Evolutionary conservation across 2,329 filamentous ascomycete genomes (phyloP).

Genomic region (Chaetomiaceae sp.): DNA sequence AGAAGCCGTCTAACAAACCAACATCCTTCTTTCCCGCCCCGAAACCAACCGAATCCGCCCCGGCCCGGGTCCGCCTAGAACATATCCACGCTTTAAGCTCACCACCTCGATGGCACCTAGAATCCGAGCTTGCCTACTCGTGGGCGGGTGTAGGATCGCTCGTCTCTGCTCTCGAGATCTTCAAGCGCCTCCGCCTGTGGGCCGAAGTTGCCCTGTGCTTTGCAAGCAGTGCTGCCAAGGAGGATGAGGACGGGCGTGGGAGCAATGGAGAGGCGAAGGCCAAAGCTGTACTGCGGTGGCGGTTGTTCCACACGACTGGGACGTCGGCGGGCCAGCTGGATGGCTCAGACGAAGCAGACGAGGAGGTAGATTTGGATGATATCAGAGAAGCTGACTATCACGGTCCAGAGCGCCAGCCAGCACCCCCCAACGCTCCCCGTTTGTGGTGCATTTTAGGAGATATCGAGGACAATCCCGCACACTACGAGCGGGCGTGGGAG

Average conservation of each 20-base stretch:
- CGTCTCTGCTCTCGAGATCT: slow-evolving; percentile 88
- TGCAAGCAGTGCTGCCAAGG: slow-evolving; percentile 55
- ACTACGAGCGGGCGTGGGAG: slow-evolving; percentile 86
- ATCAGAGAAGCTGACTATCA: slow-evolving; percentile 51
- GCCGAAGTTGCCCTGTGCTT: slow-evolving; percentile 90
- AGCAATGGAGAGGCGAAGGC: slow-evolving; percentile 73
- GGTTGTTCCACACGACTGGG: slow-evolving; percentile 66
- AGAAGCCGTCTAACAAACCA: slow-evolving; percentile 42
- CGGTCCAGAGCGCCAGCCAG: slow-evolving; percentile 64
- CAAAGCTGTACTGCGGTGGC: slow-evolving; percentile 67
- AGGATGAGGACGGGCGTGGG: slow-evolving; percentile 52
- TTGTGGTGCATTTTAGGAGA: slow-evolving; percentile 93
- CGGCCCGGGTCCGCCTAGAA: slow-evolving; percentile 67
- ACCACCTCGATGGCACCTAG: slow-evolving; percentile 87
- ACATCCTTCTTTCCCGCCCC: slow-evolving; percentile 78
- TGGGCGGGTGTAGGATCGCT: slow-evolving; percentile 88
- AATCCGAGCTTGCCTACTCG: slow-evolving; percentile 86
- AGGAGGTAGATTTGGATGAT: slow-evolving; percentile 52
- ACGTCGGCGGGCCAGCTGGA: slow-evolving; percentile 26
- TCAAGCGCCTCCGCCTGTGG: slow-evolving; percentile 89
- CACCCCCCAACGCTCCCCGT: slow-evolving; percentile 77
- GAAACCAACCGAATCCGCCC: slow-evolving; percentile 71
- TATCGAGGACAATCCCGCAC: slow-evolving; percentile 65
- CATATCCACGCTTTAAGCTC: slow-evolving; percentile 83
- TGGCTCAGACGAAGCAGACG: slow-evolving; percentile 41